Base-by-base conservation (phyloP, 805 yeast species). In the Debaryomyces tyrocola region DNA sequence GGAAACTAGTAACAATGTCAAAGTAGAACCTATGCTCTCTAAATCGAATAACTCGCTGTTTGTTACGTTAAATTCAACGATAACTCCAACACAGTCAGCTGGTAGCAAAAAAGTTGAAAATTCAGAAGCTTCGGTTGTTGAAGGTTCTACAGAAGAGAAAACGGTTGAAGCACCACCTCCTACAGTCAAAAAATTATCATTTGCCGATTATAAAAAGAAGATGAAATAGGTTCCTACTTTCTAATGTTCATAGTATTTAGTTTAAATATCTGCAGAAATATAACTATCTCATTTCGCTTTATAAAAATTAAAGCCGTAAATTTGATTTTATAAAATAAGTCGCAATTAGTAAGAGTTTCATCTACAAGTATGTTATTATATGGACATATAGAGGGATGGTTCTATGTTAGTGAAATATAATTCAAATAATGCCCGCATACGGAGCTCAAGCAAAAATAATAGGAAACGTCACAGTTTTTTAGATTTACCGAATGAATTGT, bases 171-270 rank as follows among this genome's bases (percentile, higher is more conserved):
- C 38, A 11, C 31, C 38, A 6, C 66, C 60, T 37, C 78, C 75
- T 11, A 49, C 48, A 12, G 59, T 54, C 8, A 62, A 62, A 69
- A 85, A 85, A 63, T 70, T 85, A 54, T 83, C 88, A 40, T 80
- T 85, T 60, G 90, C 90, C 1, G 92, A 85, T 56, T 85, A 85
- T 62, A 83, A 82, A 63, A 84, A 79, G 71, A 79, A 79, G 57
- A 69, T 67, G 74, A 68, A 67, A 50, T 69, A 55, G 40, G 29
- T 27, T 14, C 5, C 12, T 11, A 9, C 20, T n/a, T 9, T 6
- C 39, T 37, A 20, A 24, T 37, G n/a, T 17, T 17, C 18, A 17
- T 17, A 17, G 3, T 17, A 17, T 17, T 17, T 24, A 24, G 27
- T 24, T 24, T 24, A 24, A 24, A 24, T 24, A 24, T 24, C 2